A percentile compares a stretch with the other conserved stretches of the same genome.
Evolutionary conservation across 306 rosid genomes (phyloP).

Genomic region (Hylodesmum podocarpum): DNA sequence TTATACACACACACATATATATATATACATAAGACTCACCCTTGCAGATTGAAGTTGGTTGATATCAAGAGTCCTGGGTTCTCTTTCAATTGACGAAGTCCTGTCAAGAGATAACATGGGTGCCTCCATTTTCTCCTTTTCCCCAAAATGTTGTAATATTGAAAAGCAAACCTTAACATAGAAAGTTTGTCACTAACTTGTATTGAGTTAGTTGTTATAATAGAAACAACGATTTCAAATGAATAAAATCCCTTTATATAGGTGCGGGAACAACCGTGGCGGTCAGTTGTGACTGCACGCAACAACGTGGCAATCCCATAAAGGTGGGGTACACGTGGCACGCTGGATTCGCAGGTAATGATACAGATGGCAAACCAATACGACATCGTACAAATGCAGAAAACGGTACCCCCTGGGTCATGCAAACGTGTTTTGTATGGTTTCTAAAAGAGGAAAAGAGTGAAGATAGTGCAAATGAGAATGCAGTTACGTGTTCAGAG

Average conservation of each 20-base stretch:
- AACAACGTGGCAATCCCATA: slow-evolving; percentile 4
- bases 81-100: slow-evolving; percentile 74
- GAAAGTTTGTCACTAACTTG: neutral
- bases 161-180: neutral
- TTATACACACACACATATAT: too few species aligned
- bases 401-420: neutral
- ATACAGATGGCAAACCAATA: slow-evolving; percentile 22
- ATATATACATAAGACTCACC: too few species aligned
- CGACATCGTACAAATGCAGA: slow-evolving; percentile 7
- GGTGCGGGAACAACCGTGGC: neutral
- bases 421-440: slow-evolving; percentile 32
- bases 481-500: slow-evolving; percentile 28
- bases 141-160: neutral
- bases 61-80: slow-evolving; percentile 67
- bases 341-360: neutral
- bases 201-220: neutral
- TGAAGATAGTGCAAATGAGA: neutral
- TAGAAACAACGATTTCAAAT: neutral
- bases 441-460: neutral
- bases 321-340: slow-evolving; percentile 24
- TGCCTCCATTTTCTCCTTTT: slow-evolving; percentile 26
- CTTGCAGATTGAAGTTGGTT: slow-evolving; percentile 65
- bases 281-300: slow-evolving; percentile 23
- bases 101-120: slow-evolving; percentile 42
- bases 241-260: neutral